phyloP scores from a whole-genome alignment of 352 stramenopile genomes.

The Phytophthora hybrid region DNA sequence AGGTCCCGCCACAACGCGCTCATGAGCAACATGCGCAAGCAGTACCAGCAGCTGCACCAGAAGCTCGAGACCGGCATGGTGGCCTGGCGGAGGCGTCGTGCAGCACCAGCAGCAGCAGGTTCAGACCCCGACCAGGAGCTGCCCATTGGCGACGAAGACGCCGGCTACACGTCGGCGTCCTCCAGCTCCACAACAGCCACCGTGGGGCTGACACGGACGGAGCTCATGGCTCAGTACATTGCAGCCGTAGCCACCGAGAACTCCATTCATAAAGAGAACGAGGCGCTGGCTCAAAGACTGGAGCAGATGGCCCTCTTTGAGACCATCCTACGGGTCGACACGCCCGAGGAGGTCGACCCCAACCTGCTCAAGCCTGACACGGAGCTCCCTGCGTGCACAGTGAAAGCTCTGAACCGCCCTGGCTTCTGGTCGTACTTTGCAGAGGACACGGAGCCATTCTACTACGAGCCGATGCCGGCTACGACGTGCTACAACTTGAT shows the following conservation, averaged over 20 bases:
- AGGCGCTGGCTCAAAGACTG: conserved; percentile 32
- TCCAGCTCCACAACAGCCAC: conserved; percentile 8
- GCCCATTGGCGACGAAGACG: conserved; percentile 6
- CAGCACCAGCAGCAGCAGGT: not conserved
- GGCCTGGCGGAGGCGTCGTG: conserved; percentile 10
- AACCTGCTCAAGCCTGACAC: conserved; percentile 13
- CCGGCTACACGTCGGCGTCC: conserved; percentile 14
- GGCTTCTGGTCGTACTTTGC: conserved; percentile 52
- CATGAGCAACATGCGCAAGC: conserved; percentile 37
- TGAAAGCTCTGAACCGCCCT: conserved; percentile 24
- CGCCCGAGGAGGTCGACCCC: conserved; percentile 18
- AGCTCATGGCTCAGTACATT: conserved; percentile 31
- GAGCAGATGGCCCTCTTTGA: conserved; percentile 50
- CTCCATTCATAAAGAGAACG: conserved; percentile 41
- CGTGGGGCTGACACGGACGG: not conserved
- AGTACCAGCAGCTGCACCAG: conserved; percentile 33
- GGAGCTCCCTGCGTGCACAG: conserved; percentile 16
- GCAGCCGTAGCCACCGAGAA: conserved; percentile 41
- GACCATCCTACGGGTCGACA: conserved; percentile 38
- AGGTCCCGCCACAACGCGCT: conserved; percentile 38
- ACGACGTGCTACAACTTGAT: conserved; percentile 38
- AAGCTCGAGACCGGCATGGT: conserved; percentile 34
- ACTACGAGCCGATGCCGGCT: conserved; percentile 47
- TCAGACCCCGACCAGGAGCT: conserved; percentile 7
- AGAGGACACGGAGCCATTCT: conserved; percentile 52